A percentile compares a stretch with the other conserved stretches of the same genome.
Evolutionary conservation across 2,329 filamentous ascomycete species (phyloP).

Genomic region (Aspergillus candidus): DNA sequence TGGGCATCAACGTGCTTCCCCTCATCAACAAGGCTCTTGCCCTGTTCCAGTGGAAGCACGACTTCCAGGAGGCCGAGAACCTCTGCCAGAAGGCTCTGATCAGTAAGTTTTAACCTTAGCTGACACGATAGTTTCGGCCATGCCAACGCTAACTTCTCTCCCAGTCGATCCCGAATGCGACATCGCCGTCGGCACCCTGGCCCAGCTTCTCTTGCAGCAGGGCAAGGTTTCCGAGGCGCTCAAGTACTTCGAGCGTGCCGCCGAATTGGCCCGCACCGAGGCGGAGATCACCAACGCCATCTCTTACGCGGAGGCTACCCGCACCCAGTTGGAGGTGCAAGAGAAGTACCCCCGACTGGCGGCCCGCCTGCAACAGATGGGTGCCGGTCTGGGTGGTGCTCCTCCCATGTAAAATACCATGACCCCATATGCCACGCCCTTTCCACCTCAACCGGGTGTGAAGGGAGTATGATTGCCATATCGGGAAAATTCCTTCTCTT

Average conservation of each 20-base stretch:
- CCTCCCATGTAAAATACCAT: constrained; percentile 26
- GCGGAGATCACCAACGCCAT: constrained; percentile 94
- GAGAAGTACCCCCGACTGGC: constrained; percentile 79
- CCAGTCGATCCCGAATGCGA: constrained; percentile 96
- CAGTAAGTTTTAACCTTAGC: constrained; percentile 55
- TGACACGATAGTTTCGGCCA: not conserved
- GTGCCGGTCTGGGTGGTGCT: constrained; percentile 34
- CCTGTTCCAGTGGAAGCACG: constrained; percentile 97
- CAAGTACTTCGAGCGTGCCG: constrained; percentile 93
- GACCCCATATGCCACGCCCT: too few species aligned
- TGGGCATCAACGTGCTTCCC: constrained; percentile 94
- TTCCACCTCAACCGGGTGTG: too few species aligned
- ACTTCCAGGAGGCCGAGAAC: constrained; percentile 90
- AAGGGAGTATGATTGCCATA: too few species aligned
- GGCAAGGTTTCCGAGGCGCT: constrained; percentile 94
- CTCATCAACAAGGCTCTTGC: constrained; percentile 98
- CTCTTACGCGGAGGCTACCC: constrained; percentile 92
- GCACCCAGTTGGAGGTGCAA: constrained; percentile 89
- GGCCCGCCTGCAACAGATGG: constrained; percentile 61
- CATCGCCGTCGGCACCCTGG: constrained; percentile 97
- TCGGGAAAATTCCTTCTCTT: too few species aligned
- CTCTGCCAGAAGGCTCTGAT: constrained; percentile 96
- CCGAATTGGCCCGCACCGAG: constrained; percentile 88
- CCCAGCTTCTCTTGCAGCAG: constrained; percentile 92
- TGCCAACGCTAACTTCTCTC: not conserved